A percentile compares a stretch with the other conserved stretches of the same genome.
Conservation (phyloP, 805 yeast genomes). For the Ogataea ganodermae region DNA sequence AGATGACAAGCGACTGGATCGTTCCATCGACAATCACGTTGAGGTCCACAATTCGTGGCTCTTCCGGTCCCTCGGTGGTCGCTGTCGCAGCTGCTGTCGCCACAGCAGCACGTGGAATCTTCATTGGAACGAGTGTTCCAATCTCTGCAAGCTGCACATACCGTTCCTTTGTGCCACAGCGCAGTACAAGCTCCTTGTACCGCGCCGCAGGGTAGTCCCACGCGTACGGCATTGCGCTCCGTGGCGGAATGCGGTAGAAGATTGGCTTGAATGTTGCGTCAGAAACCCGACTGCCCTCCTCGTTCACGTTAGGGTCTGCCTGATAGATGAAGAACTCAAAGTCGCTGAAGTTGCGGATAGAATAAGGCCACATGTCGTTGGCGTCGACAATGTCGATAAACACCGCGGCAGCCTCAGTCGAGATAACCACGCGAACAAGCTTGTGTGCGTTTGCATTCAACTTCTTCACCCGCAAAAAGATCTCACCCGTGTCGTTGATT, state of each 20-base stretch:
- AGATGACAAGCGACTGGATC: slow-evolving; percentile 80
- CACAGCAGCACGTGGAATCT: slow-evolving; percentile 52
- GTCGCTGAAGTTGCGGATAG: slow-evolving; percentile 87
- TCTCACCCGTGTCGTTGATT: slow-evolving; percentile 81
- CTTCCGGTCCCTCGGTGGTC: background rate
- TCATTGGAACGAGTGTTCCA: slow-evolving; percentile 87
- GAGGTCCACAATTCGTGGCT: slow-evolving; percentile 64
- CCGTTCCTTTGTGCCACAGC: slow-evolving; percentile 73
- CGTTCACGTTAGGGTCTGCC: slow-evolving; percentile 69
- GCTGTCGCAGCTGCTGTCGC: slow-evolving; percentile 27
- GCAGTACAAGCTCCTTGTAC: slow-evolving; percentile 74
- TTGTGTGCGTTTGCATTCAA: slow-evolving; percentile 62
- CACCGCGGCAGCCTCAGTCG: slow-evolving; percentile 79
- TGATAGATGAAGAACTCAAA: slow-evolving; percentile 86
- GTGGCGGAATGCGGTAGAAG: slow-evolving; percentile 78
- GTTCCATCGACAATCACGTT: slow-evolving; percentile 97
- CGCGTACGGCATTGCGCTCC: slow-evolving; percentile 96
- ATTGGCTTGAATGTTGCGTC: slow-evolving; percentile 72
- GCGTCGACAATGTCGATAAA: slow-evolving; percentile 77
- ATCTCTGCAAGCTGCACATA: slow-evolving; percentile 87
- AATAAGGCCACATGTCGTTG: slow-evolving; percentile 84
- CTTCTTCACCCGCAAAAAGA: slow-evolving; percentile 68
- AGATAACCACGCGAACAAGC: slow-evolving; percentile 68
- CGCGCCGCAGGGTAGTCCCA: slow-evolving; percentile 96
- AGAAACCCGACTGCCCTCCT: slow-evolving; percentile 60